Base-by-base conservation (phyloP, 2,329 filamentous ascomycete genomes). In the Aphanocladium album region DNA sequence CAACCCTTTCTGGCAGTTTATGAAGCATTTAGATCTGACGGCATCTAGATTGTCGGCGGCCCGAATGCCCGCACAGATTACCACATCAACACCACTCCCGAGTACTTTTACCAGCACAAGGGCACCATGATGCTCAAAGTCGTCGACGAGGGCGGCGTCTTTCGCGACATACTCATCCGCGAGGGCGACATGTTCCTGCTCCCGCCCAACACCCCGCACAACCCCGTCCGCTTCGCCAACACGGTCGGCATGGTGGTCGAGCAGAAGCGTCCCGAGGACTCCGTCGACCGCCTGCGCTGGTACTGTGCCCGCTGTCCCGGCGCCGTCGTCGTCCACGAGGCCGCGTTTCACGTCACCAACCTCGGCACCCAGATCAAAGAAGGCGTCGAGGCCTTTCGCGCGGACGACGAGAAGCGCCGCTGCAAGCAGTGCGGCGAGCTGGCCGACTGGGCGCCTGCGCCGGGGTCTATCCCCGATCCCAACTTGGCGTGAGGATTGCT, bases 71-170 rank as follows among this genome's bases (percentile, higher is more conserved):
- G 95, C 65, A 97, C 93, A 60, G 95, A 98, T 81, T 99, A 97
- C 81, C 95, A 98, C 82, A 93, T 98, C 83, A 98, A 98, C 81
- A 80, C 87, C 69, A 98, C 93, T 0, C 87, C 95, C 14, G 95
- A 98, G 76, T 98, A 93, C 88, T 99, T 98, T 85, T 98, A 95
- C 82, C 93, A 98, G 76, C 87, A 96, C 83, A 87, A 88, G 69
- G 95, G 95, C 66, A 87, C 89, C 66, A 97, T 98, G 93, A 81
- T 95, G 61, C 88, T 99, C 67, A 96, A 96, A 73, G 89, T 95
- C 17, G 90, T 97, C 64, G 91, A 97, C 64, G 75, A 80, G 61
- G 74, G 80, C 72, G 74, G 80, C 72, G 62, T 77, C 52, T 96
- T 96, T 76, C 83, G 86, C 66, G 93, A 98, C 76, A 85, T 98